Base-by-base conservation (phyloP, 306 rosid genomes). In the Rubus parviflorus region DNA sequence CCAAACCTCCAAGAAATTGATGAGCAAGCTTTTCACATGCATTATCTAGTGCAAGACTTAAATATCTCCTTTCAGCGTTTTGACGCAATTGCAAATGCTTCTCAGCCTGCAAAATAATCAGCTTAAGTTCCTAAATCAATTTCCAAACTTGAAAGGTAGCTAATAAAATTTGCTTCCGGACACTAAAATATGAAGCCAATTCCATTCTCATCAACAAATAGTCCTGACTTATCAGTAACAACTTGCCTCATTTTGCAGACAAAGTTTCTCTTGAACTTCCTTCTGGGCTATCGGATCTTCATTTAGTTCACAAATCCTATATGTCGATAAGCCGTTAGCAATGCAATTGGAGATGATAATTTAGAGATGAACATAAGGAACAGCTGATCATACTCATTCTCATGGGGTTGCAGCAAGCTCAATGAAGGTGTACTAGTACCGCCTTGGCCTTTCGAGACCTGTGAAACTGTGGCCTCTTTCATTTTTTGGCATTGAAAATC, bases 241-340 rank as follows among this genome's bases (percentile, higher is more conserved):
- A 22, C 81, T 77, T 69, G 70, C 81, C 81, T 77, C 61, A 42
- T 43, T 47, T 57, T 22, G 41, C 61, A 69, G 48, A 57, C 57
- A 17, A 58, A 13, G 40, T 56, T 60, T 46, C 22, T 69, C 81
- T 69, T 69, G 74, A 57, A 25, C 68, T 15, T 65, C 79, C 79
- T 51, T 37, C 43, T 42, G 47, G 71, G 47, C 16, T 52, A 19
- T 8, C 8, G 17, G 54, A 40, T 43, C 56, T 30, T 54, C 35
- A 61, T 45, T 56, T 4, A 41, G 53, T 42, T 57, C 68, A 54
- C 5, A 2, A 3, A 20, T 45, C 77, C 77, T 73, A 9, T 5
- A 57, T 54, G 72, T 41, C 4, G 16, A 16, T 38, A 14, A 53
- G 45, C 14, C 13, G 17, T 14, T 35, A 53, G 60, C 22, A 56